A percentile compares a stretch with the other conserved stretches of the same genome.
Conservation (phyloP, 2,329 filamentous ascomycete genomes). For the Epichloe aotearoae region DNA sequence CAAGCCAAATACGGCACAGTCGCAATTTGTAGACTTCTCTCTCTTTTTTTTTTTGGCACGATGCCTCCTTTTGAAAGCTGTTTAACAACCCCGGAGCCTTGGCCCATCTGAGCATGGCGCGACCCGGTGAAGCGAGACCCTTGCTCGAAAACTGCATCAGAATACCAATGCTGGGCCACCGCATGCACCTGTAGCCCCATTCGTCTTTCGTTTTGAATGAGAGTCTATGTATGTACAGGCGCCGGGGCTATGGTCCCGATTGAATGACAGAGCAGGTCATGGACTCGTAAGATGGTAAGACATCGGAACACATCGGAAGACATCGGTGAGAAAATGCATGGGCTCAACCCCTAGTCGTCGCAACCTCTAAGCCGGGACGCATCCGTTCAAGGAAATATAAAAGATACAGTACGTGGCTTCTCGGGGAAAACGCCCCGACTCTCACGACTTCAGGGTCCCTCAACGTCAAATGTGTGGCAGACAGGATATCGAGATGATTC, state of each 20-base stretch:
- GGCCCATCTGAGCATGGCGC: not conserved
- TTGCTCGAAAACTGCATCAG: not conserved
- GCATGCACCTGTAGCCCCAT: not conserved
- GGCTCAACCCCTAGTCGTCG: not conserved
- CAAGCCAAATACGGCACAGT: slow-evolving; percentile 1
- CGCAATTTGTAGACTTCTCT: not conserved
- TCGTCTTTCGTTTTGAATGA: not conserved
- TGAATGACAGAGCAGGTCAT: not conserved
- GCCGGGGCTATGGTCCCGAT: not conserved
- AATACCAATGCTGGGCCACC: no score
- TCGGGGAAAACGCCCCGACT: no score
- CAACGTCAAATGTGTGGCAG: no score
- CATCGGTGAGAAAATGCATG: slow-evolving; percentile 5
- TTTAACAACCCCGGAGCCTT: not conserved
- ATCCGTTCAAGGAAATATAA: no score
- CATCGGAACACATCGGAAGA: slow-evolving; percentile 4
- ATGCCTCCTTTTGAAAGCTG: not conserved
- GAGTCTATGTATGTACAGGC: not conserved
- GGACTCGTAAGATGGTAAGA: slow-evolving; percentile 3
- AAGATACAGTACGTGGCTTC: no score
- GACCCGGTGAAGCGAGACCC: not conserved
- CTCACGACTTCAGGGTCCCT: no score
- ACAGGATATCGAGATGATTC: no score
- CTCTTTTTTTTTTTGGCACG: no score
- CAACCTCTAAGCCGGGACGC: not conserved